Evolutionary conservation across 1,139 yeast genomes (phyloP), one percentile per base, ranked within the genome.

Genomic region (Kurtzmaniella quercitrusa): DNA sequence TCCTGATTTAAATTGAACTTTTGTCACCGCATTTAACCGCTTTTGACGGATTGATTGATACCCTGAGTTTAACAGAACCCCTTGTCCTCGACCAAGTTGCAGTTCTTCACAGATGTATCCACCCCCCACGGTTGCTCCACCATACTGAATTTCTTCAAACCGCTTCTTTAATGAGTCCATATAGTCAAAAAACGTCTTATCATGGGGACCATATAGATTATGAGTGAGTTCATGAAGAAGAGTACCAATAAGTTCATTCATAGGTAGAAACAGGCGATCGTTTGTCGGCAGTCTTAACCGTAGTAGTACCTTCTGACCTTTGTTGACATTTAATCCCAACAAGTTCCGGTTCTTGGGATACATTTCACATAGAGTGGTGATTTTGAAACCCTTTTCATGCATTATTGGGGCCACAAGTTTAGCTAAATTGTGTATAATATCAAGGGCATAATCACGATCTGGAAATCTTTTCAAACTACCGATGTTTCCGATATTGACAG

Each of bases 171-270:
- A 67, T 46, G 77, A 79, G 44, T 85, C 91, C 53, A 89, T 61
- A 44, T 75, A 75, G 43, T 67, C 68, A 57, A 88, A 88, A 58
- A 93, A 93, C 48, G 65, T 66, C 16, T 68, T 77, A 63, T 93
- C 85, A 58, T 93, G 98, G 0, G 95, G 85, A 0, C 96, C 96
- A 55, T 69, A 69, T 25, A 73, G 58, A 59, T 89, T 91, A 58
- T 93, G 98, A 1, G 90, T 79, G 39, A 93, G 68, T 59, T 93
- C 98, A 60, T 93, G 98, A 10, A 93, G 68, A 79, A 90, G 77
- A 0, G 96, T 89, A 0, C 91, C 96, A 14, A 91, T 58, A 2
- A 90, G 65, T 43, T 81, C 83, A 12, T 82, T 79, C 61, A 85
- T 66, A 1, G 91, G 84, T 21, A 81, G 63, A 57, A 91, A 90